These are phyloP conservation scores for Sophora flavescens DNA, from an alignment of 306 rosid genomes.

Conservation along the genomic window DNA sequence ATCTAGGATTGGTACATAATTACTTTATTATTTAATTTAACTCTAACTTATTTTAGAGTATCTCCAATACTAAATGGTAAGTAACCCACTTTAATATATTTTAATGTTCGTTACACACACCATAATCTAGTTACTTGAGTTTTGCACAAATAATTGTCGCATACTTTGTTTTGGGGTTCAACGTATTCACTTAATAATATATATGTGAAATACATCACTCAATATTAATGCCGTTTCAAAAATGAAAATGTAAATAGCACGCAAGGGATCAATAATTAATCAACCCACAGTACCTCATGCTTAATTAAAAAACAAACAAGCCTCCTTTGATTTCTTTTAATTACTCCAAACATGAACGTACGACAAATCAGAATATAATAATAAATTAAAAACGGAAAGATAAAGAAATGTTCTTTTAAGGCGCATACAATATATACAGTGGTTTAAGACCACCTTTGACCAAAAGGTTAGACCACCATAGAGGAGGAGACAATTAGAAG, in stretches of 20 bases:
- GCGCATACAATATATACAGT: constrained; percentile 38
- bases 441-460: constrained; percentile 56
- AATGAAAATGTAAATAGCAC: constrained; percentile 28
- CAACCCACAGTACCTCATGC: constrained; percentile 18
- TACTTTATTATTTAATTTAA: too few relatives aligned
- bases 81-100: too few relatives aligned
- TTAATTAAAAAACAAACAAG: constrained; percentile 23
- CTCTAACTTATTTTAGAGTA: too few relatives aligned
- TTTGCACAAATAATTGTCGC: neutral
- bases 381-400: constrained; percentile 41
- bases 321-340: neutral
- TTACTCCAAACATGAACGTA: constrained; percentile 31
- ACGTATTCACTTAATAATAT: neutral
- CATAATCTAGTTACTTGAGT: too few relatives aligned
- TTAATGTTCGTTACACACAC: neutral
- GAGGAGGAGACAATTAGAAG: constrained; percentile 88
- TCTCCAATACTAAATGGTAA: too few relatives aligned
- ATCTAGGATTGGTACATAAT: too few relatives aligned
- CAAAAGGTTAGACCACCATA: constrained; percentile 59
- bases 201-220: neutral
- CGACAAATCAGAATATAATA: constrained; percentile 29
- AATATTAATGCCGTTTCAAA: neutral
- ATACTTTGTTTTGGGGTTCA: neutral
- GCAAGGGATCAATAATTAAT: constrained; percentile 44
- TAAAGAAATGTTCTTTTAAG: constrained; percentile 39